A percentile compares a stretch with the other conserved stretches of the same genome.
Evolutionary conservation across 129 eudicot species (phyloP).

Genomic region (Mikania micrantha): DNA sequence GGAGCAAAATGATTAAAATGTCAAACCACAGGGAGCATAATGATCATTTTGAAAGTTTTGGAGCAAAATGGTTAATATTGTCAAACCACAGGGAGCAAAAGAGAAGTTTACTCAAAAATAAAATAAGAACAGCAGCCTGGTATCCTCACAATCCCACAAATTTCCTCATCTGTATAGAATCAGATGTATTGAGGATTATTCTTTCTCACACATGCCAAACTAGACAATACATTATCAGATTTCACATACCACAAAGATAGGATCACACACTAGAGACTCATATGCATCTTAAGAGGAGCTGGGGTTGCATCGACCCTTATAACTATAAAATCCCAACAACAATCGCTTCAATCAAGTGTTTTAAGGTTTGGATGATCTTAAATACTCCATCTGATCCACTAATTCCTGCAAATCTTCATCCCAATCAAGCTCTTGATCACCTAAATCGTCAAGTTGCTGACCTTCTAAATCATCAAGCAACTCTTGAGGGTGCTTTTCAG

Average conservation of each 20-base stretch:
- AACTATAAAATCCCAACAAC: slow-evolving; percentile 13
- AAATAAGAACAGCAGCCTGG: slow-evolving; percentile 24
- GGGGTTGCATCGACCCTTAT: slow-evolving; percentile 20
- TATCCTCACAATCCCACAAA: slow-evolving; percentile 42
- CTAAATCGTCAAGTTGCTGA: too few species aligned
- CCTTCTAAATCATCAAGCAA: slow-evolving; percentile 56
- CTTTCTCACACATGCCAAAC: background rate
- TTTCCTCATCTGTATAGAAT: slow-evolving; percentile 24
- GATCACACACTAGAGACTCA: slow-evolving; percentile 1
- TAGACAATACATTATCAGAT: background rate
- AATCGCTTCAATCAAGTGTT: background rate
- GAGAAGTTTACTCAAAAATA: too few species aligned
- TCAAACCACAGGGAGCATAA: too few species aligned
- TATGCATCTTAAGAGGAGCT: slow-evolving; percentile 25
- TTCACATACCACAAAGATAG: slow-evolving; percentile 1
- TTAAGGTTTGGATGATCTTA: slow-evolving; percentile 35
- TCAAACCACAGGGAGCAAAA: too few species aligned
- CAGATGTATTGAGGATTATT: slow-evolving; percentile 13
- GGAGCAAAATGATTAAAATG: too few species aligned
- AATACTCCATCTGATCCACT: slow-evolving; percentile 66
- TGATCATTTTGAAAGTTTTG: too few species aligned
- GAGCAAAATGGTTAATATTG: too few species aligned
- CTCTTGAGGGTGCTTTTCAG: slow-evolving; percentile 23
- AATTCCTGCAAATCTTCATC: slow-evolving; percentile 67
- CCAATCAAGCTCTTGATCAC: slow-evolving; percentile 65